These are phyloP conservation scores for Choricystis sp. DNA, from an alignment of 139 green algal species.

Conservation along the genomic window DNA sequence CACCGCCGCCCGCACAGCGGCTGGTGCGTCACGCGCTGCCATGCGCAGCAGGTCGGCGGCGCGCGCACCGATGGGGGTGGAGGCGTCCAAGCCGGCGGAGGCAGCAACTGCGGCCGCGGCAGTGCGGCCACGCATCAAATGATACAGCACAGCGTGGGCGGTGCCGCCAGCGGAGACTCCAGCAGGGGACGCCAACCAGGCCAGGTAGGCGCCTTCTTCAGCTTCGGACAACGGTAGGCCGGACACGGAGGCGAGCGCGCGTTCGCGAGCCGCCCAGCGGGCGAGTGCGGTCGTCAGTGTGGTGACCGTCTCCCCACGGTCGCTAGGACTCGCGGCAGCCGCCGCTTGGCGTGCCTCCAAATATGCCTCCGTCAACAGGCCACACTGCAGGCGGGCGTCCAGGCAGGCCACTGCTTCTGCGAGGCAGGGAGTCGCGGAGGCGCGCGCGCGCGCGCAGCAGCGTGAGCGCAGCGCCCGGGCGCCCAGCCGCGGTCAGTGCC, in stretches of 20 bases:
- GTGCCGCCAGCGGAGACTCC: no score
- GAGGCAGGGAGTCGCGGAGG: not conserved
- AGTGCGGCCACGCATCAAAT: not conserved
- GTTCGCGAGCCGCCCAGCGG: no score
- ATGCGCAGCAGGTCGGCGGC: not conserved
- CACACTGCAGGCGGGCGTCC: constrained; percentile 4
- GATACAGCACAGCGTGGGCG: not conserved
- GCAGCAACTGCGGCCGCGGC: no score
- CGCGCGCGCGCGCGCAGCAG: constrained; percentile 8
- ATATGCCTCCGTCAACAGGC: constrained; percentile 11
- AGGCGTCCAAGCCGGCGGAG: not conserved
- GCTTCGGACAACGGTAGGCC: not conserved
- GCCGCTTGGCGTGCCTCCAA: constrained; percentile 3
- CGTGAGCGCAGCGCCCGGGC: constrained; percentile 15
- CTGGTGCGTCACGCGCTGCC: no score
- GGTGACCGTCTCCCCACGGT: no score
- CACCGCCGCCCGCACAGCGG: not conserved
- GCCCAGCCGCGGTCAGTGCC: constrained; percentile 3
- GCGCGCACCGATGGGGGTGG: not conserved
- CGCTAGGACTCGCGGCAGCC: no score
- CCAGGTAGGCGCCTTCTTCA: not conserved
- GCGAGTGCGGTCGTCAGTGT: not conserved
- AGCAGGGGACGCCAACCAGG: not conserved
- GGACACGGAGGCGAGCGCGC: not conserved
- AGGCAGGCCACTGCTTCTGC: constrained; percentile 1